Percentiles rank a stretch among this genome's conserved stretches.
Evolutionary conservation across 495 filamentous ascomycete genomes (phyloP).

Genomic region (Podospora anserina): DNA sequence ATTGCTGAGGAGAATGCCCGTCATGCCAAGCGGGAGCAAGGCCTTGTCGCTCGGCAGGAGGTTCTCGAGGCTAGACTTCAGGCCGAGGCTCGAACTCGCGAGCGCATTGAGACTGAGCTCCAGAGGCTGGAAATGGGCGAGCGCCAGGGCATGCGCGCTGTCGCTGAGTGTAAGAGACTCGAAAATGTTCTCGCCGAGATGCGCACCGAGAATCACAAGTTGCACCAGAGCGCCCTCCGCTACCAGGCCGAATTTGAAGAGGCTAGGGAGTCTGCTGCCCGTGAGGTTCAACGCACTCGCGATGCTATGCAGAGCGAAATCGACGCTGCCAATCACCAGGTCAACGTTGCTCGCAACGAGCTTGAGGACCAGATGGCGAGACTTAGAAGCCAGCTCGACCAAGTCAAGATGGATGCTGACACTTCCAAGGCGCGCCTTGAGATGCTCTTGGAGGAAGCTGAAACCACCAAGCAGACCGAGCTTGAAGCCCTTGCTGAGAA

Average conservation of each 20-base stretch:
- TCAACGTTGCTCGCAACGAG: conserved; percentile 73
- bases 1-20: conserved; percentile 75
- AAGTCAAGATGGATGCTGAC: conserved; percentile 67
- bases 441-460: conserved; percentile 72
- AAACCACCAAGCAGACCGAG: conserved; percentile 58
- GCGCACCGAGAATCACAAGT: conserved; percentile 63
- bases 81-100: conserved; percentile 70
- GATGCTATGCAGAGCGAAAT: conserved; percentile 76
- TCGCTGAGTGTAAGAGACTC: conserved; percentile 57
- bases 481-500: conserved; percentile 65
- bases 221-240: conserved; percentile 61
- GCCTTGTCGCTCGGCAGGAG: conserved; percentile 69
- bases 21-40: conserved; percentile 69
- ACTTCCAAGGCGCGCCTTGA: conserved; percentile 69
- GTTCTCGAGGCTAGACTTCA: conserved; percentile 73
- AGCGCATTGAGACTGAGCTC: conserved; percentile 77
- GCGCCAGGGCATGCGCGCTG: conserved; percentile 59
- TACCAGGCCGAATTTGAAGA: conserved; percentile 80
- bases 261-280: conserved; percentile 68
- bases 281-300: conserved; percentile 75
- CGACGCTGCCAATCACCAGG: conserved; percentile 75
- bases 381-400: conserved; percentile 67
- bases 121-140: conserved; percentile 71
- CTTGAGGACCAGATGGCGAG: conserved; percentile 69
- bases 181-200: conserved; percentile 63